Base-by-base conservation (phyloP, 1,284 basidiomycete genomes). In the Puccinia polysora region DNA sequence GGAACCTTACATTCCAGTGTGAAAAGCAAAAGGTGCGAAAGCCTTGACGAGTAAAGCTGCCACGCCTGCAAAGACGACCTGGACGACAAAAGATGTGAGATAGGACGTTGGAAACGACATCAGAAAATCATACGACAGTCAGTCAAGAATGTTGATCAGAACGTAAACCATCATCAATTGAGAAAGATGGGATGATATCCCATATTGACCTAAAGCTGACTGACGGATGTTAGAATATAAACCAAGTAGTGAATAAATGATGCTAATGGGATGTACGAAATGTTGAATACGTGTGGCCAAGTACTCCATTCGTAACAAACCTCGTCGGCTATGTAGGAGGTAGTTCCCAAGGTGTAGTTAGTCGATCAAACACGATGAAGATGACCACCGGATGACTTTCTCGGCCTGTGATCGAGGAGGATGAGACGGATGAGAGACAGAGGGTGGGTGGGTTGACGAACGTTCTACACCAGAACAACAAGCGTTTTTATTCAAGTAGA, bases 271-370 rank as follows among this genome's bases (percentile, higher is more conserved):
- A 30, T 43, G 34, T 40, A 32, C 32, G 23, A 32, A n/a, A 74
- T 55, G 34, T 64, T 30, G 25, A 74, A 71, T 20, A 72, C 70
- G 38, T 45, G 47, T 6, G 67, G 43, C 62, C 56, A 89, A 12
- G 85, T 84, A 73, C 83, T 79, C 88, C 88, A 90, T 64, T 87
- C 85, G 50, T 79, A 80, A 78, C 88, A 90, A n/a, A 84, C 77
- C 76, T 89, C 87, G 34, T 87, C 86, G 60, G 87, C 88, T 89
- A n/a, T n/a, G n/a, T n/a, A n/a, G n/a, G n/a, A n/a, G n/a, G n/a
- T n/a, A n/a, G n/a, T n/a, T n/a, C n/a, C n/a, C n/a, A n/a, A n/a
- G n/a, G n/a, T n/a, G n/a, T n/a, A n/a, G n/a, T n/a, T n/a, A n/a
- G n/a, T n/a, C n/a, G n/a, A n/a, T n/a, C n/a, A n/a, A n/a, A n/a